These are phyloP conservation scores for Carex cristatella DNA, from an alignment of 176 grass and related monocot genomes.

Conservation along the genomic window DNA sequence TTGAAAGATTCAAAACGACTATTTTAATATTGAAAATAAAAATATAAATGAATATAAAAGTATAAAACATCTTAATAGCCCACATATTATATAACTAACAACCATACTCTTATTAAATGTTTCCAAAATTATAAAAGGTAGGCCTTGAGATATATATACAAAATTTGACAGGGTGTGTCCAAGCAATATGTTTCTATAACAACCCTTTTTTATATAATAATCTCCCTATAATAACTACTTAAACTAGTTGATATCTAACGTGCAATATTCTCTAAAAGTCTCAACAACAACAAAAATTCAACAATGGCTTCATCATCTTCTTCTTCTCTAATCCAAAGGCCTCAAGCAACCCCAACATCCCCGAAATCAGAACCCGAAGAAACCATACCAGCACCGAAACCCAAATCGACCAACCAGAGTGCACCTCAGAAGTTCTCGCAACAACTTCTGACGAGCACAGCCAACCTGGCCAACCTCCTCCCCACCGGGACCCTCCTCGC, in stretches of 20 bases:
- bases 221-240: background rate
- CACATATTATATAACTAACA: too few relatives aligned
- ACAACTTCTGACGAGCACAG: constrained; percentile 48
- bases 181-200: background rate
- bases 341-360: constrained; percentile 16
- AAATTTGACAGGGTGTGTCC: background rate
- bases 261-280: background rate
- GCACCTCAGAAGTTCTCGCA: constrained; percentile 25
- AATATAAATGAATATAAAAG: too few relatives aligned
- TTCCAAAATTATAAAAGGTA: background rate
- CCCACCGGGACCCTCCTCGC: constrained; percentile 79
- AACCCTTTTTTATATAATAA: too few relatives aligned
- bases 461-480: constrained; percentile 65
- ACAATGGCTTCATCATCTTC: constrained; percentile 19
- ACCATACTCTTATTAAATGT: too few relatives aligned
- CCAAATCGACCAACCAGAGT: background rate
- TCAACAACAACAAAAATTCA: constrained; percentile 1
- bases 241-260: background rate
- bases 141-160: background rate
- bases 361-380: background rate
- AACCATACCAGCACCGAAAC: background rate
- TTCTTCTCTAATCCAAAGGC: constrained; percentile 20
- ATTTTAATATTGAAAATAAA: too few relatives aligned
- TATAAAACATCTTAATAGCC: too few relatives aligned
- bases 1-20: too few relatives aligned